These are phyloP conservation scores for Paraphoma sp. DNA, from an alignment of 2,329 filamentous ascomycete genomes.

Conservation along the genomic window DNA sequence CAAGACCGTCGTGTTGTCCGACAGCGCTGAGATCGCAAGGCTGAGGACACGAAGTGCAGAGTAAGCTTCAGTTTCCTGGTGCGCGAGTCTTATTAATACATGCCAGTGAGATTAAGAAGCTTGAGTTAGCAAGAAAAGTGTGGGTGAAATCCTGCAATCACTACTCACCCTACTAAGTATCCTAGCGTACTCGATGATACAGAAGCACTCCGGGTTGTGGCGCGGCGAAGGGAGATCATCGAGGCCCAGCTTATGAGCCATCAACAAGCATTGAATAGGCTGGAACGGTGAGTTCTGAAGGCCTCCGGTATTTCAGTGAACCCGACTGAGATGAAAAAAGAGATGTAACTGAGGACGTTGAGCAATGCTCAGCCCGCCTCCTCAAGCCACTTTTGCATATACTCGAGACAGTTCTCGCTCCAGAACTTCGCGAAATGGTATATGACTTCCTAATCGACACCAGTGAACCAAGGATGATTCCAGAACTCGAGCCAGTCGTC, in stretches of 20 bases:
- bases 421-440: background rate
- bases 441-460: background rate
- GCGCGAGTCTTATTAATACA: background rate
- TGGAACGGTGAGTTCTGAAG: background rate
- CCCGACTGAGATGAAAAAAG: background rate
- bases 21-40: background rate
- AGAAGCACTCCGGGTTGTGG: background rate
- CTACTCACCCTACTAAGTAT: background rate
- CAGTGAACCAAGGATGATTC: background rate
- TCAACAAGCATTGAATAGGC: background rate
- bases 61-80: background rate
- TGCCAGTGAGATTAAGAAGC: background rate
- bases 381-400: background rate
- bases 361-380: background rate
- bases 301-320: background rate
- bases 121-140: background rate
- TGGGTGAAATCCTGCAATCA: background rate
- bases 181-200: background rate
- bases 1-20: background rate
- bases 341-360: background rate
- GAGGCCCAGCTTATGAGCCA: background rate
- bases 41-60: background rate
- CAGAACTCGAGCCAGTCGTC: background rate
- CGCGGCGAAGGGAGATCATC: background rate
- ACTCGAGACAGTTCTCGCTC: background rate